Evolutionary conservation across 345 rosid species (phyloP).

Genomic region (Citrus sinensis): DNA sequence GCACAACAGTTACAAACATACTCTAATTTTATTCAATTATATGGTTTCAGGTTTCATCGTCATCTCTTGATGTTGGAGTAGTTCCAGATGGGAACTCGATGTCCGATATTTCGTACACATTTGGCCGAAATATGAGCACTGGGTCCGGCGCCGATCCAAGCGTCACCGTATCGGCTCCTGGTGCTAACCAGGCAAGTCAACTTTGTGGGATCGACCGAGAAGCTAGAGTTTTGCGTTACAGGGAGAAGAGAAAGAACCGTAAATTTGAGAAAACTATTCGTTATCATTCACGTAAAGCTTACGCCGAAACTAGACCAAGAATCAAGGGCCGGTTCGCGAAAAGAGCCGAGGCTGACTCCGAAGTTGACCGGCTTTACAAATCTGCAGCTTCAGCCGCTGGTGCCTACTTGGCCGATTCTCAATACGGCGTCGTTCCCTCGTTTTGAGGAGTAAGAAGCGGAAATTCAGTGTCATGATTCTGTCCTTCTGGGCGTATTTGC

Average conservation of each 20-base stretch:
- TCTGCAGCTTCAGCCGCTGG: conserved; percentile 20
- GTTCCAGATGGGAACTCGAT: conserved; percentile 74
- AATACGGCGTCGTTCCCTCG: conserved; percentile 79
- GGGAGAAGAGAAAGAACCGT: conserved; percentile 94
- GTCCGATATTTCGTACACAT: conserved; percentile 64
- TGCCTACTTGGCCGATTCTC: conserved; percentile 25
- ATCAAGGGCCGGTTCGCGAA: conserved; percentile 96
- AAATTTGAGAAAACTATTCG: conserved; percentile 96
- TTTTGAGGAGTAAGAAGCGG: conserved; percentile 15
- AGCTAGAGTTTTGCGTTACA: conserved; percentile 88
- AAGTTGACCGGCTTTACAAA: conserved; percentile 24
- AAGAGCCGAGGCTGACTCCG: conserved; percentile 49
- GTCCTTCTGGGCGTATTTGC: neutral
- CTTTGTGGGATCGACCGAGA: conserved; percentile 66
- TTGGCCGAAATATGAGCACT: conserved; percentile 26
- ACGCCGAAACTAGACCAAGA: conserved; percentile 90
- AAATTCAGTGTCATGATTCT: neutral
- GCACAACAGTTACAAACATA: neutral
- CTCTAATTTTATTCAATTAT: neutral
- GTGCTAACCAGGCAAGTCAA: conserved; percentile 32
- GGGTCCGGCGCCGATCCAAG: conserved; percentile 20
- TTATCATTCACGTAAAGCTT: conserved; percentile 90
- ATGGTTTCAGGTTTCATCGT: conserved; percentile 65
- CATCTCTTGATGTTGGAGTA: conserved; percentile 75
- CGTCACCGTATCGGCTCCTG: conserved; percentile 20